Evolutionary conservation across 1,284 basidiomycete genomes (phyloP).

Genomic region (Inonotus obliquus): DNA sequence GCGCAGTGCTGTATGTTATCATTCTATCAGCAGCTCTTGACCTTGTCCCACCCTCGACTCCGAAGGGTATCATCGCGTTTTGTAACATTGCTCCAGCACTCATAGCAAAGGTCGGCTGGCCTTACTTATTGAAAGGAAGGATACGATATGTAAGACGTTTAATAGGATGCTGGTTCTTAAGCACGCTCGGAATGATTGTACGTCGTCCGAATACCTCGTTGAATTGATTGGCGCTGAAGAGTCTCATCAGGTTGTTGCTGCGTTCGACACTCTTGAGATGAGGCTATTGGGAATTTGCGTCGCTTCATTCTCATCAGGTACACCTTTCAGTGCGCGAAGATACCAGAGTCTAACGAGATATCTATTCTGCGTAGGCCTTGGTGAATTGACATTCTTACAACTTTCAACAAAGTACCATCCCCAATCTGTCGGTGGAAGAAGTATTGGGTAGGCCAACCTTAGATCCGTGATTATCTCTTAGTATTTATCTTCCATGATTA

Average conservation of each 20-base stretch:
- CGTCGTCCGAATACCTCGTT: slow-evolving; percentile 17
- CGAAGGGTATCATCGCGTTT: slow-evolving; percentile 91
- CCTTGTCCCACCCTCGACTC: slow-evolving; percentile 84
- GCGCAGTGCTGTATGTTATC: slow-evolving; percentile 85
- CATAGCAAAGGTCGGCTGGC: slow-evolving; percentile 89
- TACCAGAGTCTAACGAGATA: not conserved
- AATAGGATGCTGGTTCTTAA: slow-evolving; percentile 70
- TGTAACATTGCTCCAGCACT: slow-evolving; percentile 85
- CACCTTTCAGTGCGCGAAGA: slow-evolving; percentile 15
- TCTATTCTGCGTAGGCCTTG: slow-evolving; percentile 54
- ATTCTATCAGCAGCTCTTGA: slow-evolving; percentile 95
- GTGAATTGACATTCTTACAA: slow-evolving; percentile 94
- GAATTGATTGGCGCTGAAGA: not conserved
- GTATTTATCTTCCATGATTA: slow-evolving; percentile 26
- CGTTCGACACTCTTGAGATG: slow-evolving; percentile 63
- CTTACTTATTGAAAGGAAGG: slow-evolving; percentile 79
- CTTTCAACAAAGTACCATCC: slow-evolving; percentile 82
- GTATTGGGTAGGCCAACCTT: slow-evolving; percentile 51
- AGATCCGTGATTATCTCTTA: not conserved
- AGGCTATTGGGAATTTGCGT: slow-evolving; percentile 84
- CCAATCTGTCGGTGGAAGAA: slow-evolving; percentile 61
- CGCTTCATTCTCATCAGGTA: slow-evolving; percentile 88
- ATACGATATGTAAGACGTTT: slow-evolving; percentile 77
- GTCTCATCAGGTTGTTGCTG: slow-evolving; percentile 67
- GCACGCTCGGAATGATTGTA: slow-evolving; percentile 80